Evolutionary conservation across 2,329 filamentous ascomycete species (phyloP).

Genomic region (Xylariomycetidae sp.): DNA sequence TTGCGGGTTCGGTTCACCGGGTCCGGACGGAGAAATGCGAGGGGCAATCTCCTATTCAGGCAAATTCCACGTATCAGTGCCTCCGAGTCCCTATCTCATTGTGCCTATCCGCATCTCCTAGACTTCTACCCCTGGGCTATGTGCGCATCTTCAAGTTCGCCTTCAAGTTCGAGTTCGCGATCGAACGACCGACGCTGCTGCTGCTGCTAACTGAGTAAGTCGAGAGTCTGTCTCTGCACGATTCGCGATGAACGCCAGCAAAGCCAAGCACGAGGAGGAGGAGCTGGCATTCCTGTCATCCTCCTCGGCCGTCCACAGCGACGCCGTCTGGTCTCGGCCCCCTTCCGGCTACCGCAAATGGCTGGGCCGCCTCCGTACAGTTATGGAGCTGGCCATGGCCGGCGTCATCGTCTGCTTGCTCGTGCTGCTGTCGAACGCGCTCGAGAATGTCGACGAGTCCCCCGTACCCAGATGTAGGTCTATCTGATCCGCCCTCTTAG

Average conservation of each 20-base stretch:
- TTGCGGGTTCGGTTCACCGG: too few relatives aligned
- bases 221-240: not conserved
- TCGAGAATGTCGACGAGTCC: conserved; percentile 10
- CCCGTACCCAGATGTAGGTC: conserved; percentile 28
- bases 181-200: not conserved
- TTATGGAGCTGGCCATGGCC: conserved; percentile 26
- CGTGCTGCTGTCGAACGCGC: conserved; percentile 12
- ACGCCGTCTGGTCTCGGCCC: conserved; percentile 12
- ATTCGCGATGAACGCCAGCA: conserved; percentile 14
- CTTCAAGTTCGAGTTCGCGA: not conserved
- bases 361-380: conserved; percentile 20
- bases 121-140: not conserved
- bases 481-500: not conserved
- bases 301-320: conserved; percentile 2
- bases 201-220: too few relatives aligned
- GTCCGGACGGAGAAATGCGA: conserved; percentile 17
- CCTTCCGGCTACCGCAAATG: conserved; percentile 5
- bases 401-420: conserved; percentile 21
- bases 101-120: conserved; percentile 1
- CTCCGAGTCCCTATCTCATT: conserved; percentile 7
- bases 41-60: conserved; percentile 12
- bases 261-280: conserved; percentile 21
- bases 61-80: conserved; percentile 7
- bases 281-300: conserved; percentile 25
- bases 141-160: not conserved